Evolutionary conservation across 305 asterid genomes (phyloP).

Genomic region (Rubia tinctorum): DNA sequence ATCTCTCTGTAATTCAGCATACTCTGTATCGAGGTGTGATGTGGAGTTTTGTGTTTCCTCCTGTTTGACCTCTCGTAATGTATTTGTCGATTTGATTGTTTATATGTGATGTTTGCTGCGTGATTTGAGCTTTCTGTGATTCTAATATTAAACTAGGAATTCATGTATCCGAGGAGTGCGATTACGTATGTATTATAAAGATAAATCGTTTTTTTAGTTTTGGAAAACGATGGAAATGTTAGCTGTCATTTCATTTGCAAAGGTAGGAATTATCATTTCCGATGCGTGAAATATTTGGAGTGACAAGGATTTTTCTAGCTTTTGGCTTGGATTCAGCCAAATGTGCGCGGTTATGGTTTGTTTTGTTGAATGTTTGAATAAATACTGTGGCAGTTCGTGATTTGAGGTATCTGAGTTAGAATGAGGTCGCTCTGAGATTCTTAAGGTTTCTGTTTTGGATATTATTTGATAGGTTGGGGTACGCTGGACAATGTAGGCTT

Average conservation of each 20-base stretch:
- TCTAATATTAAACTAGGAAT: neutral
- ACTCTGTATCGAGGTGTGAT: neutral
- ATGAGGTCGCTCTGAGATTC: neutral
- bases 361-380: neutral
- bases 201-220: neutral
- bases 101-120: neutral
- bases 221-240: neutral
- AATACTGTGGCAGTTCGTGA: neutral
- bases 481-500: neutral
- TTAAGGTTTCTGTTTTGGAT: neutral
- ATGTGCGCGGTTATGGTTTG: neutral
- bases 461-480: neutral
- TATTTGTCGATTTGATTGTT: neutral
- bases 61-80: neutral
- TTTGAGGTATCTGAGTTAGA: neutral
- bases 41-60: neutral
- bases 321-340: neutral
- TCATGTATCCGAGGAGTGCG: neutral
- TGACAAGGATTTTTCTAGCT: neutral
- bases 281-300: conserved; percentile 1
- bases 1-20: neutral
- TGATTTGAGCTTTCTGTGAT: neutral
- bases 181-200: neutral
- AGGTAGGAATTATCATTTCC: neutral
- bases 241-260: neutral